Base-by-base conservation (phyloP, 1,284 basidiomycete species). In the Sparassis latifolia region DNA sequence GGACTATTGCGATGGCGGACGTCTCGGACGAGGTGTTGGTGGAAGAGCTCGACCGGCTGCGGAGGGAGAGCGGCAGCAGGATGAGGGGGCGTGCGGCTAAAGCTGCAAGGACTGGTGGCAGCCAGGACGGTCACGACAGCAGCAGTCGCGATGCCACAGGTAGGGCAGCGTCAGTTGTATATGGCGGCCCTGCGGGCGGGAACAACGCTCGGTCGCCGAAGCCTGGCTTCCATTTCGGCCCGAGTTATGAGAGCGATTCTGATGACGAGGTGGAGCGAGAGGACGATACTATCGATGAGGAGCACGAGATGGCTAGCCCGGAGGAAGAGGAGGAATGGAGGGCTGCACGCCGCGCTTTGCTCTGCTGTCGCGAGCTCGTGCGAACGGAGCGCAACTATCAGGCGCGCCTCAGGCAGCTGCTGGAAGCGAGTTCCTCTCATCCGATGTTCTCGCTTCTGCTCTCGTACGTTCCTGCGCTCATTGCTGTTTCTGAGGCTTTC, bases 331-430 rank as follows among this genome's bases (percentile, higher is more conserved):
- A 67, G 46, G 65, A 72, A 10, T 84, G 82, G 82, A 69, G 72
- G 50, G 69, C 69, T 20, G 80, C 79, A 2, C 72, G 79, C 38
- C 76, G 76, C 30, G 77, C 80, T 0, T 67, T 86, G 44, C 68
- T 86, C n/a, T 72, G 73, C 60, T 73, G 77, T 46, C 68, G 78
- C 38, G 84, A 87, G 65, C 73, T 87, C 44, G 71, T 87, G 30
- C 72, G 78, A 42, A 86, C 84, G 2, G 84, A 86, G 62, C 74
- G 76, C 52, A 80, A 73, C 53, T 87, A 86, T 60, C 74, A 80
- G 49, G 66, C 69, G 2, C 74, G 76, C 7, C 63, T 86, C 44
- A 69, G 68, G 28, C 62, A 71, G 44, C 66, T 85, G 43, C 64
- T 54, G 20, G 33, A 57, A 29, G 58, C 62, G 5, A 58, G 74